Conservation (phyloP, 2,329 filamentous ascomycete species). For the Ophiocordyceps unilateralis region DNA sequence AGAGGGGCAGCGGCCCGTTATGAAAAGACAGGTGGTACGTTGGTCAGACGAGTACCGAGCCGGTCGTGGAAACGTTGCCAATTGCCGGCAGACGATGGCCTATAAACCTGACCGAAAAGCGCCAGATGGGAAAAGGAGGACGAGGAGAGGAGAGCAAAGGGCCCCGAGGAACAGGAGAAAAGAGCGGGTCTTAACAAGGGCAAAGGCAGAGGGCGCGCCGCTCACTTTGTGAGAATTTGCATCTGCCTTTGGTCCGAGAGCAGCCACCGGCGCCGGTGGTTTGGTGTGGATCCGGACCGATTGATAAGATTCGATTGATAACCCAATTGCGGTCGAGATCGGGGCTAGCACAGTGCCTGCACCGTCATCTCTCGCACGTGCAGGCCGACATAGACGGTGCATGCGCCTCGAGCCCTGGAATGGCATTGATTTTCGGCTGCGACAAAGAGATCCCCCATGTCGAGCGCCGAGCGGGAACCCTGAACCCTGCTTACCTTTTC, state of each 20-base stretch:
- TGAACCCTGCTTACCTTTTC: not conserved
- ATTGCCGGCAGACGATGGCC: not conserved
- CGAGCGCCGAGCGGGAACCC: not conserved
- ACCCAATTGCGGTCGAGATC: conserved; percentile 4
- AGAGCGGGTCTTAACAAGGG: not conserved
- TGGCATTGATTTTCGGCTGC: too few species aligned
- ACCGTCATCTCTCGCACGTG: not conserved
- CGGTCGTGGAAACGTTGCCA: not conserved
- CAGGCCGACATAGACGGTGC: not conserved
- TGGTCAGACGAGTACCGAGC: not conserved
- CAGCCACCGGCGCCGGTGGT: conserved; percentile 6
- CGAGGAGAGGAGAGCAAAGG: not conserved
- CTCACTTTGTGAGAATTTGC: not conserved
- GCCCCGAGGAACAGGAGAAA: not conserved
- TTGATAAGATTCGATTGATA: conserved; percentile 33
- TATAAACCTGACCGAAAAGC: too few species aligned
- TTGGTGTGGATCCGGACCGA: conserved; percentile 21
- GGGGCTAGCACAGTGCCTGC: not conserved
- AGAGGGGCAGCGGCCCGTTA: not conserved
- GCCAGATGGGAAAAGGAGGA: not conserved
- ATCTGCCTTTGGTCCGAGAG: not conserved
- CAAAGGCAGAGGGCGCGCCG: not conserved
- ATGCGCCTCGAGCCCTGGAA: too few species aligned
- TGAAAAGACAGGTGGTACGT: not conserved
- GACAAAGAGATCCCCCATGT: not conserved